Conservation (phyloP, 495 filamentous ascomycete genomes). For the Aspergillus leporis region DNA sequence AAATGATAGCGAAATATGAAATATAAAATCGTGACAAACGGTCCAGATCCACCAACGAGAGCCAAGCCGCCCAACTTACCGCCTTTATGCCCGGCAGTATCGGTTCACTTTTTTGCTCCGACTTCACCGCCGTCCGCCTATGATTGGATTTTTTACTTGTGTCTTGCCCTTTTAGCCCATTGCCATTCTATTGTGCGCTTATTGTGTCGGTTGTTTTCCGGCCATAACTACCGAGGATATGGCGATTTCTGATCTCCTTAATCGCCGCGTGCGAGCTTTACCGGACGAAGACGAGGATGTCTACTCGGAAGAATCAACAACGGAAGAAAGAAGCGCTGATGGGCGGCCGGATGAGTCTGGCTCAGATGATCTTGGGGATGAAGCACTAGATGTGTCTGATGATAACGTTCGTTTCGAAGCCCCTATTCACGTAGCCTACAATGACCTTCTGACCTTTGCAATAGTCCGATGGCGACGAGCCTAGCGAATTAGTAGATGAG, state of each 20-base stretch:
- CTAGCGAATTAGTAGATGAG: constrained; percentile 19
- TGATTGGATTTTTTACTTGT: background rate
- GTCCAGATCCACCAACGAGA: constrained; percentile 9
- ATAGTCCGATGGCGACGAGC: constrained; percentile 20
- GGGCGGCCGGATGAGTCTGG: constrained; percentile 26
- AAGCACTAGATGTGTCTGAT: constrained; percentile 16
- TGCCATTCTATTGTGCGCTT: background rate
- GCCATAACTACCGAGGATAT: constrained; percentile 25
- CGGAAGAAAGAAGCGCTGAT: constrained; percentile 25
- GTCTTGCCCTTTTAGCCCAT: background rate
- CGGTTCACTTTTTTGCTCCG: constrained; percentile 14
- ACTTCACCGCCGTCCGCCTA: constrained; percentile 18
- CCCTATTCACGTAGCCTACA: background rate
- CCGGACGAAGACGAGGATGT: constrained; percentile 57
- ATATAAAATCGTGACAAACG: constrained; percentile 10
- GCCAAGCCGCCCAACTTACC: constrained; percentile 13
- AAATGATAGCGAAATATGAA: constrained; percentile 7
- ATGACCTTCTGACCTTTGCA: background rate
- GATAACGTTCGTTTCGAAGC: constrained; percentile 27
- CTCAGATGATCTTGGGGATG: constrained; percentile 18
- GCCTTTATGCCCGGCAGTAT: constrained; percentile 18
- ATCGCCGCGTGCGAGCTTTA: constrained; percentile 60
- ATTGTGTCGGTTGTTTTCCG: background rate
- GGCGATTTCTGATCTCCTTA: constrained; percentile 51
- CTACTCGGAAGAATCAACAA: constrained; percentile 32